Conservation (phyloP, 768 basidiomycete genomes). For the Saitozyma sp. region DNA sequence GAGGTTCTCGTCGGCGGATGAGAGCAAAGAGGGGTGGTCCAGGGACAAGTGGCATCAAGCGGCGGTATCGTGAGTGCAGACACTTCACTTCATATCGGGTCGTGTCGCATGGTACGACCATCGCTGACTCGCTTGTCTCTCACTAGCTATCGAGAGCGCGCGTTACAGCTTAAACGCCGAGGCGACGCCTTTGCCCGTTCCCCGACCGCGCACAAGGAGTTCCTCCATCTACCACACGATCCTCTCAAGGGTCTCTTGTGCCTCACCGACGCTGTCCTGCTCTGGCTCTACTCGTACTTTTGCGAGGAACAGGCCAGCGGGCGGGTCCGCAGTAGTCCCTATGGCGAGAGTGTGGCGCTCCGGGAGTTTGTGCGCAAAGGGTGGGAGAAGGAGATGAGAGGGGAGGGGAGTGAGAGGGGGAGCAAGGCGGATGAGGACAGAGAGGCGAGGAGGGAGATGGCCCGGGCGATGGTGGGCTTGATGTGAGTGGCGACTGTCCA, state of each 20-base stretch:
- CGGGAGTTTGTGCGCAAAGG: conserved; percentile 24
- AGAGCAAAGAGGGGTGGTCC: conserved; percentile 19
- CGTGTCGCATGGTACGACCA: too few species aligned
- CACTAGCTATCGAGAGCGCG: conserved; percentile 23
- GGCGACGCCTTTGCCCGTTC: conserved; percentile 37
- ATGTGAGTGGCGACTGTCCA: conserved; percentile 30
- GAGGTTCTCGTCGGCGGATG: neutral
- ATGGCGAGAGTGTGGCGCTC: conserved; percentile 23
- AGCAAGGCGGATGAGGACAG: conserved; percentile 9
- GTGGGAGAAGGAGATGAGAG: conserved; percentile 35
- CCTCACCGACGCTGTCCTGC: conserved; percentile 38
- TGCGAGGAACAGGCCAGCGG: conserved; percentile 38
- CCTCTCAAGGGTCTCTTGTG: conserved; percentile 34
- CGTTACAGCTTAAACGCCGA: conserved; percentile 36
- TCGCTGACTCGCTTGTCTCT: neutral
- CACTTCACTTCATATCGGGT: too few species aligned
- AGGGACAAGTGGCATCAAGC: conserved; percentile 30
- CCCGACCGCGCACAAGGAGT: conserved; percentile 19
- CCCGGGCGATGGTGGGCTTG: conserved; percentile 40
- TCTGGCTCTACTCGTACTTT: conserved; percentile 41
- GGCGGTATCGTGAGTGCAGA: conserved; percentile 15
- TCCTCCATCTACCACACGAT: conserved; percentile 23
- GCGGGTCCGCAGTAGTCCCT: conserved; percentile 20
- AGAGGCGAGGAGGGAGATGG: conserved; percentile 26
- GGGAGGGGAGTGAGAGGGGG: conserved; percentile 1